Conservation (phyloP, 352 stramenopile species). For the Globisporangium alternatum region DNA sequence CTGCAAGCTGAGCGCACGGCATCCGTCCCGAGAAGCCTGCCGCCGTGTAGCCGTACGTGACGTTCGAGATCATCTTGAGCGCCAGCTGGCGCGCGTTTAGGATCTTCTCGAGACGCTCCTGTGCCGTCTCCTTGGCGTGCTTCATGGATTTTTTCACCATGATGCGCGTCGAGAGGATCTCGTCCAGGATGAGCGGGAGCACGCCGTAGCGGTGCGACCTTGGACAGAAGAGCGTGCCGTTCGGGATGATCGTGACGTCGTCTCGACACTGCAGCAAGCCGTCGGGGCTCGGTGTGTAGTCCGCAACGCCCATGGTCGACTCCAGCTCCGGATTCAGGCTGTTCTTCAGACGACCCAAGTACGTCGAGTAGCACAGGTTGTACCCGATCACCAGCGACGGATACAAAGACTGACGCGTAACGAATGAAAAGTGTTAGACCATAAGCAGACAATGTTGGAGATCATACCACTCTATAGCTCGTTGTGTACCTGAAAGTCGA, state of each 20-base stretch:
- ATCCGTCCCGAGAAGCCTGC: conserved; percentile 98
- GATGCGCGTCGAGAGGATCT: conserved; percentile 94
- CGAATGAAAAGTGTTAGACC: background rate
- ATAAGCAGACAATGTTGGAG: background rate
- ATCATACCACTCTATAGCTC: background rate
- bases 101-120: conserved; percentile 61
- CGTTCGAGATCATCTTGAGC: conserved; percentile 99
- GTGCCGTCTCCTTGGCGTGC: conserved; percentile 68
- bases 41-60: conserved; percentile 99
- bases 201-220: conserved; percentile 93
- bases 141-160: conserved; percentile 99
- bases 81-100: conserved; percentile 88
- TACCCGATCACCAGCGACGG: conserved; percentile 99
- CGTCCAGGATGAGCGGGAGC: conserved; percentile 95
- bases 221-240: conserved; percentile 95
- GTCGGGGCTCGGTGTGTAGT: conserved; percentile 42
- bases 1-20: conserved; percentile 94
- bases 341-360: conserved; percentile 90
- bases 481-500: conserved; percentile 94
- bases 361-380: conserved; percentile 99
- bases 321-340: conserved; percentile 71
- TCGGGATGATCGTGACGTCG: conserved; percentile 82
- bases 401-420: conserved; percentile 92
- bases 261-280: conserved; percentile 46
- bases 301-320: conserved; percentile 53